These are phyloP conservation scores for Beauveria australis DNA, from an alignment of 2,329 filamentous ascomycete species.

Conservation along the genomic window DNA sequence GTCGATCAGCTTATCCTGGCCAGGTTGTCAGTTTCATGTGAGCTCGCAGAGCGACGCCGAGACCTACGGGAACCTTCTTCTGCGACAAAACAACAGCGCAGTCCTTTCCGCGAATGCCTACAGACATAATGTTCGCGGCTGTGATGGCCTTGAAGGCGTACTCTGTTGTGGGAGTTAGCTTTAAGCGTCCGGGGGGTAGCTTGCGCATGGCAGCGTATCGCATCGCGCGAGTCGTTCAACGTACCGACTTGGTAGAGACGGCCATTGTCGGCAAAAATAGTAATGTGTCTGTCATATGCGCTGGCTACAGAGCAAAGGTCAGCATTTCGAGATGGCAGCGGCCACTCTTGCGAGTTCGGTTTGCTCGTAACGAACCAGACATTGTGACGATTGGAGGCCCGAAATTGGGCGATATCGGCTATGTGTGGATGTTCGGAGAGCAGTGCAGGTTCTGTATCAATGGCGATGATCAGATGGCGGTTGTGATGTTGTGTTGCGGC, in stretches of 20 bases:
- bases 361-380: slow-evolving; percentile 35
- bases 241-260: slow-evolving; percentile 98
- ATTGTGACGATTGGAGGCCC: slow-evolving; percentile 32
- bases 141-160: slow-evolving; percentile 99
- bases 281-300: slow-evolving; percentile 97
- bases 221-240: slow-evolving; percentile 28
- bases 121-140: slow-evolving; percentile 96
- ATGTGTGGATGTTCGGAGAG: background rate
- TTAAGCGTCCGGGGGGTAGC: slow-evolving; percentile 10
- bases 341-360: slow-evolving; percentile 13
- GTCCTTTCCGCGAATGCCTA: slow-evolving; percentile 92
- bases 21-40: slow-evolving; percentile 7
- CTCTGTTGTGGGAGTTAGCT: slow-evolving; percentile 48
- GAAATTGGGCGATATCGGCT: slow-evolving; percentile 3
- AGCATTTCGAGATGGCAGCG: slow-evolving; percentile 20
- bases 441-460: background rate
- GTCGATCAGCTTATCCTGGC: slow-evolving; percentile 96
- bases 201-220: slow-evolving; percentile 6
- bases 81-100: slow-evolving; percentile 96
- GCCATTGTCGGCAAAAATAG: slow-evolving; percentile 98
- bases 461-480: slow-evolving; percentile 17
- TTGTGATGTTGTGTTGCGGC: slow-evolving; percentile 12
- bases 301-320: slow-evolving; percentile 35
- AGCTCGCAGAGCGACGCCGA: background rate
- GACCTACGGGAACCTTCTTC: slow-evolving; percentile 95